Percentiles rank a stretch among this genome's conserved stretches.
Evolutionary conservation across 495 filamentous ascomycete species (phyloP).

Genomic region (Penicillium ochrochloron): DNA sequence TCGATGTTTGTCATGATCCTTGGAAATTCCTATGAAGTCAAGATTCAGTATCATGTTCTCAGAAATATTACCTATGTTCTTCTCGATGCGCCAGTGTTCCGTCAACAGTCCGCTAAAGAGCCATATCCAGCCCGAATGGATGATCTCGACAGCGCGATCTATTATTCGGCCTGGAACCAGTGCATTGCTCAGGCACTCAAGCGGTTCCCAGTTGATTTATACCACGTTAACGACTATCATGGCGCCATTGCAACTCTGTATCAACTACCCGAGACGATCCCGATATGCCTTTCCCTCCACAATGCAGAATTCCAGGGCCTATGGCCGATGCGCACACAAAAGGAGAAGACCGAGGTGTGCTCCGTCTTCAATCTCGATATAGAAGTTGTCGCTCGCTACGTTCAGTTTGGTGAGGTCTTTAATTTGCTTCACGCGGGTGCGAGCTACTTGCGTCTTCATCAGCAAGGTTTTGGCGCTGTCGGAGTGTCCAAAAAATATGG

Average conservation of each 20-base stretch:
- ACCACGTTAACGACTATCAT: slow-evolving; percentile 84
- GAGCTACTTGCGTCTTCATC: slow-evolving; percentile 74
- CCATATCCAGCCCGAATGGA: slow-evolving; percentile 78
- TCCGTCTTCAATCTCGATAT: slow-evolving; percentile 67
- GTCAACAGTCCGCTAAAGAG: slow-evolving; percentile 67
- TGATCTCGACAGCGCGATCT: slow-evolving; percentile 71
- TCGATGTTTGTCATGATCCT: slow-evolving; percentile 70
- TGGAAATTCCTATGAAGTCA: slow-evolving; percentile 65
- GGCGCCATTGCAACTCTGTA: slow-evolving; percentile 74
- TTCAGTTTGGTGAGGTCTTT: slow-evolving; percentile 70
- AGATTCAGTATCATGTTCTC: slow-evolving; percentile 66
- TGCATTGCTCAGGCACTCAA: slow-evolving; percentile 68
- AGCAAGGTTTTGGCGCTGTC: slow-evolving; percentile 75
- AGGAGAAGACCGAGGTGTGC: slow-evolving; percentile 71
- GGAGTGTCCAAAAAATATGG: slow-evolving; percentile 78
- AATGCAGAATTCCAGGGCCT: slow-evolving; percentile 78
- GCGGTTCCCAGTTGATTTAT: slow-evolving; percentile 67
- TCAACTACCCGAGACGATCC: slow-evolving; percentile 63
- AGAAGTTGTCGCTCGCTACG: slow-evolving; percentile 47
- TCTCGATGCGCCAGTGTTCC: slow-evolving; percentile 71
- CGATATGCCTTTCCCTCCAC: slow-evolving; percentile 58
- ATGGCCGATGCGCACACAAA: slow-evolving; percentile 73
- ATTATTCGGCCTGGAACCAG: slow-evolving; percentile 76
- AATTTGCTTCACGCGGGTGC: slow-evolving; percentile 75
- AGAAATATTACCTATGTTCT: slow-evolving; percentile 76